Evolutionary conservation across 768 basidiomycete genomes (phyloP).

Genomic region (Boletus coccyginus): DNA sequence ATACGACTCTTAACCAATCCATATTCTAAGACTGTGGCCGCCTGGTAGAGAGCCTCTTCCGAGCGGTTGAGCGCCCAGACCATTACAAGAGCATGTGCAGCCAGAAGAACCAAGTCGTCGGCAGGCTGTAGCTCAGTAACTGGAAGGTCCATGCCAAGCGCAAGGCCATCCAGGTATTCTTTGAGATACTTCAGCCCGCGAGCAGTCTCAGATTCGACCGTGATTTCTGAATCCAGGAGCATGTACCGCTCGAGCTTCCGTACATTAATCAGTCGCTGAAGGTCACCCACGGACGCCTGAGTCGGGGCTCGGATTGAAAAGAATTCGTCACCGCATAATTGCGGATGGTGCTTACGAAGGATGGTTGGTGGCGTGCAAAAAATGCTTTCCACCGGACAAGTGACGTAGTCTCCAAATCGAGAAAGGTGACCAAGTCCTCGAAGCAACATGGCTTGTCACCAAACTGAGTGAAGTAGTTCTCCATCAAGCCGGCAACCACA

Average conservation of each 20-base stretch:
- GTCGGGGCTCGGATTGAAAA: constrained; percentile 12
- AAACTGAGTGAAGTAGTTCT: constrained; percentile 67
- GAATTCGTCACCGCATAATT: constrained; percentile 5
- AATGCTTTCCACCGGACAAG: constrained; percentile 52
- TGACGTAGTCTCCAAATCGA: constrained; percentile 47
- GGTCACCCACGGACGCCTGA: constrained; percentile 50
- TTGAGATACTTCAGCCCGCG: constrained; percentile 51
- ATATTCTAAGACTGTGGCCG: constrained; percentile 67
- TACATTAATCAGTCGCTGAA: constrained; percentile 70
- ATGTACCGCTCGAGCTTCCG: constrained; percentile 71
- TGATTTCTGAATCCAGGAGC: constrained; percentile 48
- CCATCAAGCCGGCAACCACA: constrained; percentile 48
- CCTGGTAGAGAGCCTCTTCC: constrained; percentile 59
- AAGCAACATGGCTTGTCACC: constrained; percentile 84
- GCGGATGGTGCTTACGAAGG: constrained; percentile 42
- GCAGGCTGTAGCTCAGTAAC: constrained; percentile 81
- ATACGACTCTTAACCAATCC: constrained; percentile 70
- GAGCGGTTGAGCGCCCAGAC: constrained; percentile 58
- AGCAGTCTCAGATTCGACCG: constrained; percentile 52
- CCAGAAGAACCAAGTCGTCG: constrained; percentile 80
- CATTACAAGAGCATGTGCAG: constrained; percentile 63
- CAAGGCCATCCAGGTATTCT: constrained; percentile 65
- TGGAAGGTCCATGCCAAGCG: constrained; percentile 63
- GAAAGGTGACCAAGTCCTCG: constrained; percentile 77
- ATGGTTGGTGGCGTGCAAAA: constrained; percentile 45